phyloP scores from a whole-genome alignment of 1,139 yeast genomes.

The Candida sanyaensis region DNA sequence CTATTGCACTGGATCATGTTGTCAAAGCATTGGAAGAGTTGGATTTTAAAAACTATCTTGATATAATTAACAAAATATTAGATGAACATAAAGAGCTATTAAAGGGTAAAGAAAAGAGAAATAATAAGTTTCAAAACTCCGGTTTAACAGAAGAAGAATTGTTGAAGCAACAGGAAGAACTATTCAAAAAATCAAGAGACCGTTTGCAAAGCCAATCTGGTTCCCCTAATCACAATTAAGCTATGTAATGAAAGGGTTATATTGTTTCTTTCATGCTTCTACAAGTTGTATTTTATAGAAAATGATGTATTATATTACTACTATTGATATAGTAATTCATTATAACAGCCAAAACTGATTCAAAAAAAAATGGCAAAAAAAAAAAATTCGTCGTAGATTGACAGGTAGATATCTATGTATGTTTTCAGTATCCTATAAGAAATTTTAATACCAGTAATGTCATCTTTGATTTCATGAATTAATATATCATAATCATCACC shows the following conservation, averaged over 20 bases:
- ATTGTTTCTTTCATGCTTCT: neutral
- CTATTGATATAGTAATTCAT: neutral
- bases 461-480: too few species aligned
- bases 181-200: slow-evolving; percentile 87
- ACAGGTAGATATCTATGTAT: neutral
- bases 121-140: slow-evolving; percentile 89
- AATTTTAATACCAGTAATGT: too few species aligned
- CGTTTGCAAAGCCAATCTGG: slow-evolving; percentile 49
- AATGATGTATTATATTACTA: neutral
- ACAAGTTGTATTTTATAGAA: neutral
- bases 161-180: slow-evolving; percentile 86
- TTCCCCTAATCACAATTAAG: slow-evolving; percentile 9
- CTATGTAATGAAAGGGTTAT: neutral
- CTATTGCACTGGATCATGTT: slow-evolving; percentile 96
- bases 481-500: neutral
- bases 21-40: slow-evolving; percentile 85
- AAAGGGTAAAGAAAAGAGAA: slow-evolving; percentile 88
- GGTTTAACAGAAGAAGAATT: slow-evolving; percentile 93
- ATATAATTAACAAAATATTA: slow-evolving; percentile 77
- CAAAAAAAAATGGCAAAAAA: too few species aligned
- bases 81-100: slow-evolving; percentile 85
- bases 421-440: neutral
- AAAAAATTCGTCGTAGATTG: neutral
- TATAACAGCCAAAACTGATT: neutral
- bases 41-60: slow-evolving; percentile 85